These are phyloP conservation scores for Murraya koenigii DNA, from an alignment of 345 rosid species.

Conservation along the genomic window DNA sequence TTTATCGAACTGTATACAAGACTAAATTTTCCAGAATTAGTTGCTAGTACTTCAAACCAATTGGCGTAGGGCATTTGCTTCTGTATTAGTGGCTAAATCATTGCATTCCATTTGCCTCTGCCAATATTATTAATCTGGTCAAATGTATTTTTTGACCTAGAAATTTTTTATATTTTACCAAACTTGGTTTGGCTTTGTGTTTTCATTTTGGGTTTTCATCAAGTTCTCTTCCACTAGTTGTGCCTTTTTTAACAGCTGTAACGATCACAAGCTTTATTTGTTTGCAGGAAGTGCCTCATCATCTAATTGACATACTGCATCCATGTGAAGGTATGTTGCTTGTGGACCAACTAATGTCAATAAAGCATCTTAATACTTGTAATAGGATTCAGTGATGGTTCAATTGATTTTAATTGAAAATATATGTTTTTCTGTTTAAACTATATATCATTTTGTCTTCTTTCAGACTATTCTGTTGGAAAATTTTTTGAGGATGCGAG, in stretches of 20 bases:
- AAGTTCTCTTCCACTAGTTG: background rate
- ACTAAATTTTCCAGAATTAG: background rate
- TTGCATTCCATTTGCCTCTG: background rate
- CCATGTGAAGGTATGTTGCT: conserved; percentile 70
- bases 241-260: background rate
- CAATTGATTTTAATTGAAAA: background rate
- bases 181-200: background rate
- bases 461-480: conserved; percentile 87
- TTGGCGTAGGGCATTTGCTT: background rate
- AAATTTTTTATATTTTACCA: background rate
- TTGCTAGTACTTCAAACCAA: background rate
- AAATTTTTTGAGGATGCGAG: conserved; percentile 71
- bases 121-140: background rate
- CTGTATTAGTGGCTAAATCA: background rate
- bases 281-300: conserved; percentile 82
- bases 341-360: conserved; percentile 8
- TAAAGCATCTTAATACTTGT: conserved; percentile 2
- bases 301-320: conserved; percentile 75
- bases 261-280: background rate
- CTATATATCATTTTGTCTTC: background rate
- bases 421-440: background rate
- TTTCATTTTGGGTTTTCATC: background rate
- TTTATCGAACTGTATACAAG: background rate
- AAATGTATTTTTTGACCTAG: background rate
- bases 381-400: conserved; percentile 3